A percentile compares a stretch with the other conserved stretches of the same genome.
phyloP scores from a whole-genome alignment of 345 rosid genomes.

The Tarenaya hassleriana region DNA sequence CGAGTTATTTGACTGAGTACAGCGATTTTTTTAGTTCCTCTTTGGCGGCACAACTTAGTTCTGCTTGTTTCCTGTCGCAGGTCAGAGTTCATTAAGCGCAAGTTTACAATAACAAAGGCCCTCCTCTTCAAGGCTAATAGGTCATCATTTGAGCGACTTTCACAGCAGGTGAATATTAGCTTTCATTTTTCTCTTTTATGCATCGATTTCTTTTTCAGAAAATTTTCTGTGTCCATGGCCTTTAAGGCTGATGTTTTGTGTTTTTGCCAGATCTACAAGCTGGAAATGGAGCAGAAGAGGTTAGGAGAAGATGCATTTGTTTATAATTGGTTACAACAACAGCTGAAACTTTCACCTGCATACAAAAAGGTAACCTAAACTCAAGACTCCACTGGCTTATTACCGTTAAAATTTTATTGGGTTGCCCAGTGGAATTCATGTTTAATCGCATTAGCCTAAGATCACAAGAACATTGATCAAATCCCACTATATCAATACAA shows the following conservation, averaged over 20 bases:
- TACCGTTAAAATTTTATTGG: too few relatives aligned
- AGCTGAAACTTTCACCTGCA: conserved; percentile 84
- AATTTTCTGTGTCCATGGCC: conserved; percentile 9
- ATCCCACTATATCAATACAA: too few relatives aligned
- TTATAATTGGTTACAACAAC: conserved; percentile 90
- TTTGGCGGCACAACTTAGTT: neutral
- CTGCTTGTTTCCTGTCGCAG: conserved; percentile 30
- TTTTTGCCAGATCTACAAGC: conserved; percentile 57
- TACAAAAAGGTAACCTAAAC: conserved; percentile 61
- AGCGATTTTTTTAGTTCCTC: neutral
- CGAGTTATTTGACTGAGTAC: conserved; percentile 4
- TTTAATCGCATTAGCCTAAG: too few relatives aligned
- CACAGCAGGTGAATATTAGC: conserved; percentile 58
- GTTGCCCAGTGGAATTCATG: too few relatives aligned
- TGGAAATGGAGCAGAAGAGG: conserved; percentile 80
- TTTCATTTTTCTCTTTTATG: conserved; percentile 19
- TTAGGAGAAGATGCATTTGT: conserved; percentile 82
- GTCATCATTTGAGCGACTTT: conserved; percentile 73
- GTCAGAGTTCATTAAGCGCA: conserved; percentile 74
- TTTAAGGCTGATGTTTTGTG: conserved; percentile 16
- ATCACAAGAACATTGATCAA: too few relatives aligned
- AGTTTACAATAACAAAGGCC: conserved; percentile 70
- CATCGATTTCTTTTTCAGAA: conserved; percentile 2
- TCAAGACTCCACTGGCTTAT: neutral
- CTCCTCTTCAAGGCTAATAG: conserved; percentile 77